These are phyloP conservation scores for Fraxinus baroniana DNA, from an alignment of 305 asterid genomes.

Conservation along the genomic window DNA sequence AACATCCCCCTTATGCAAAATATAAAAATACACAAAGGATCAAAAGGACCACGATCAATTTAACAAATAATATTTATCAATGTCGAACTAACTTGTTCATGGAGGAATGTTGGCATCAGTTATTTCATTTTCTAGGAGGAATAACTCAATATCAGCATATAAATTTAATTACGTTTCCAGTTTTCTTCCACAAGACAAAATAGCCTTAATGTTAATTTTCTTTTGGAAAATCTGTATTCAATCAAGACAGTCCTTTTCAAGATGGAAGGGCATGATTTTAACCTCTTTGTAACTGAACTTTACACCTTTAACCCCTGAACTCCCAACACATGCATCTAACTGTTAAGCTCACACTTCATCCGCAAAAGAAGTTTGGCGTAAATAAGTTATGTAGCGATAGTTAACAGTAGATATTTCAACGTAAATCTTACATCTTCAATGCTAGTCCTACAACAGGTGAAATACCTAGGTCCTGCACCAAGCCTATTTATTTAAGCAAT, in stretches of 20 bases:
- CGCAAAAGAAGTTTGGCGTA: background rate
- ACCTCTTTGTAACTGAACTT: background rate
- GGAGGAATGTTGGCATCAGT: background rate
- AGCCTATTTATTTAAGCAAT: background rate
- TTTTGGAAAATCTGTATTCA: background rate
- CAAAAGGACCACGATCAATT: slow-evolving; percentile 15
- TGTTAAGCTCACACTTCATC: background rate
- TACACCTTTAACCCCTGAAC: background rate
- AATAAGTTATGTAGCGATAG: background rate
- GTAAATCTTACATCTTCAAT: background rate
- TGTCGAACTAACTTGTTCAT: background rate
- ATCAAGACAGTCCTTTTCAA: background rate
- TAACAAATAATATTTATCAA: background rate
- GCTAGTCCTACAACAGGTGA: background rate
- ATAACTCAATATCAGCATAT: background rate
- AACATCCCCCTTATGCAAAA: slow-evolving; percentile 3
- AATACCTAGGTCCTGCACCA: background rate
- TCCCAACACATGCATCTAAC: background rate
- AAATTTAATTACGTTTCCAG: background rate
- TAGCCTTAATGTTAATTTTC: background rate
- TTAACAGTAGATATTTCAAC: background rate
- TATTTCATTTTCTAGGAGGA: background rate
- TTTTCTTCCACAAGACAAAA: background rate
- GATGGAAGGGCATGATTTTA: background rate
- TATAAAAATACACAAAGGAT: background rate